Evolutionary conservation across 163 green algal genomes (phyloP).

Genomic region (Coccomyxa subellipsoidea): DNA sequence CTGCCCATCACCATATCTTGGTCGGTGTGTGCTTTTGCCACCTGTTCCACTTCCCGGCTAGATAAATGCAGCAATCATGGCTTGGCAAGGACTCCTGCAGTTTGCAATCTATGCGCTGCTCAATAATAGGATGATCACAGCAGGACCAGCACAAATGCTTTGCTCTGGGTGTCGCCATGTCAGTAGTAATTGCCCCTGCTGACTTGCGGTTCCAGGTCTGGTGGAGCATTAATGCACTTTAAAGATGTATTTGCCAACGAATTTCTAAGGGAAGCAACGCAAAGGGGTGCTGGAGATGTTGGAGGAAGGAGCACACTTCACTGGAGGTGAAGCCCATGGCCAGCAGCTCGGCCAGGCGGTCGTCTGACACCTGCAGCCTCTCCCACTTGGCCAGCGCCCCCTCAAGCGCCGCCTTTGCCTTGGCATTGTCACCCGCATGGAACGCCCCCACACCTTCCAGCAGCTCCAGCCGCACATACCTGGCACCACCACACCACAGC

Average conservation of each 20-base stretch:
- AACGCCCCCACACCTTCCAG: slow-evolving; percentile 59
- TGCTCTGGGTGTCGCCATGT: too few species aligned
- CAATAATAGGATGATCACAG: too few species aligned
- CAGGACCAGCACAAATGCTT: too few species aligned
- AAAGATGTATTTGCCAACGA: too few species aligned
- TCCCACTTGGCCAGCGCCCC: slow-evolving; percentile 42
- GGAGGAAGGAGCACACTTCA: slow-evolving; percentile 28
- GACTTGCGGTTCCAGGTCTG: too few species aligned
- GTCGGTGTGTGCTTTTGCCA: too few species aligned
- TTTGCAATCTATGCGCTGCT: too few species aligned
- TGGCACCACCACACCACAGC: slow-evolving; percentile 20
- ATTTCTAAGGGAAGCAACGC: not conserved
- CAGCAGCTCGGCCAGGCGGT: slow-evolving; percentile 34
- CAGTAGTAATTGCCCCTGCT: too few species aligned
- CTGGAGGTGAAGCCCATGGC: slow-evolving; percentile 55
- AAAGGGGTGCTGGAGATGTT: too few species aligned
- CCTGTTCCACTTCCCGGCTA: too few species aligned
- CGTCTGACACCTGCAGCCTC: slow-evolving; percentile 52
- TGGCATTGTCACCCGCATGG: slow-evolving; percentile 35
- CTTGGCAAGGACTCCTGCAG: not conserved
- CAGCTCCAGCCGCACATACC: slow-evolving; percentile 62
- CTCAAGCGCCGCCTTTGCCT: slow-evolving; percentile 27
- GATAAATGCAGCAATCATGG: too few species aligned
- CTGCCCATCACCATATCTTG: slow-evolving; percentile 8
- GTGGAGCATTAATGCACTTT: too few species aligned